Evolutionary conservation across 1,139 yeast genomes (phyloP).

Genomic region (Diutina mesorugosa): DNA sequence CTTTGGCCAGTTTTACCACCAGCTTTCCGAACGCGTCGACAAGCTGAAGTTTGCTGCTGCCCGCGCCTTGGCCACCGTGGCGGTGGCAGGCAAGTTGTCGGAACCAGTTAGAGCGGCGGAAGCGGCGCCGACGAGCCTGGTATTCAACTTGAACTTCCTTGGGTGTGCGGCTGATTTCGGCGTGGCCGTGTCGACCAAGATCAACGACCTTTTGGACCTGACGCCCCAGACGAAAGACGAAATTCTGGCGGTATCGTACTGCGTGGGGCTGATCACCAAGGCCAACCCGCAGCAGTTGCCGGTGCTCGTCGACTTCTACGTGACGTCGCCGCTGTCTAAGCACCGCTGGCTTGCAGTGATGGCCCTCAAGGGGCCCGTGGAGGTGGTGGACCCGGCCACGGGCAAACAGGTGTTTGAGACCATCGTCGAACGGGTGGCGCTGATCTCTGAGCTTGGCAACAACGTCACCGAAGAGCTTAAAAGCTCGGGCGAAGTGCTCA

Average conservation of each 20-base stretch:
- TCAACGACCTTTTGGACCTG: not conserved
- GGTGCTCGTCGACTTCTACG: not conserved
- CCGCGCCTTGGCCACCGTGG: not conserved
- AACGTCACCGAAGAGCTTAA: not conserved
- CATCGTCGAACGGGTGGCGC: not conserved
- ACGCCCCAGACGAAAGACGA: not conserved
- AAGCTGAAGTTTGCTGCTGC: not conserved
- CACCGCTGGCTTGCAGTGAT: constrained; percentile 1
- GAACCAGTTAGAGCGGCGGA: not conserved
- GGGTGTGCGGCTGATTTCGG: not conserved
- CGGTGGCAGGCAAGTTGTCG: not conserved
- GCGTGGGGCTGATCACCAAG: not conserved
- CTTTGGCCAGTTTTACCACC: not conserved
- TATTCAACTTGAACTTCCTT: not conserved
- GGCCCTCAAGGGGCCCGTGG: not conserved
- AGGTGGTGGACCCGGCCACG: not conserved
- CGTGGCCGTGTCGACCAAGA: not conserved
- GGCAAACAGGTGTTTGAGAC: not conserved
- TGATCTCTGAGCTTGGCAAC: not conserved
- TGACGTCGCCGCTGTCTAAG: not conserved
- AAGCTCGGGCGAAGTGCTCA: not conserved
- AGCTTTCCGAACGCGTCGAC: not conserved
- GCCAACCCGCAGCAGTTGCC: not conserved
- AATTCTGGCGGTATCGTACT: not conserved
- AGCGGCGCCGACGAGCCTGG: not conserved